These are phyloP conservation scores for Cryptococcus sp. DNA, from an alignment of 1,284 basidiomycete species.

Conservation along the genomic window DNA sequence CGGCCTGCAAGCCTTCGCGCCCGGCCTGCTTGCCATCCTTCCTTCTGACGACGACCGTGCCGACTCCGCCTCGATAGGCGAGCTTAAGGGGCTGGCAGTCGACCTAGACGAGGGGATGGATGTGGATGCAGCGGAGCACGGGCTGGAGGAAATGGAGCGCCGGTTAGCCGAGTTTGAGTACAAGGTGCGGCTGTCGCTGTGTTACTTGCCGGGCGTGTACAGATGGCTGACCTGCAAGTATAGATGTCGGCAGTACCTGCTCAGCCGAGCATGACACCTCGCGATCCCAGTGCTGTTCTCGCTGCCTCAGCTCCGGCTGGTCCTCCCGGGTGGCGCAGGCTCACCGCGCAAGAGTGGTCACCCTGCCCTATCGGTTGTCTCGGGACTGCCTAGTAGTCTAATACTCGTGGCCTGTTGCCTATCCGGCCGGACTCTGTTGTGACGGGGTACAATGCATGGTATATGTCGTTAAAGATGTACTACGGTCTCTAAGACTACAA, in stretches of 20 bases:
- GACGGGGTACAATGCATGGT: background rate
- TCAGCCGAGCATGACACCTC: background rate
- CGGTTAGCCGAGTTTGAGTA: constrained; percentile 20
- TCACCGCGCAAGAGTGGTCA: constrained; percentile 11
- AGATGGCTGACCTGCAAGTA: background rate
- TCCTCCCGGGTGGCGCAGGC: constrained; percentile 8
- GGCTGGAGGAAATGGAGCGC: constrained; percentile 23
- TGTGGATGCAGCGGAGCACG: constrained; percentile 3
- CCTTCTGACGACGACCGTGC: background rate
- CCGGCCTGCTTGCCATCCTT: constrained; percentile 1
- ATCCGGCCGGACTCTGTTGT: background rate
- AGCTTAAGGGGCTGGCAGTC: constrained; percentile 5
- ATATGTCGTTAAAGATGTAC: background rate
- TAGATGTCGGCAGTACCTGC: background rate
- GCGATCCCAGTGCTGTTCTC: background rate
- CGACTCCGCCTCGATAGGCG: constrained; percentile 2
- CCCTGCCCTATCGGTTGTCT: constrained; percentile 13
- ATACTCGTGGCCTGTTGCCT: background rate
- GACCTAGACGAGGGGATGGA: constrained; percentile 7
- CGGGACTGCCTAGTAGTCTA: background rate
- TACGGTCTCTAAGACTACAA: background rate
- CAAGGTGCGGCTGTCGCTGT: background rate
- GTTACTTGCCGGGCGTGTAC: background rate
- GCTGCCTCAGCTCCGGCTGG: background rate
- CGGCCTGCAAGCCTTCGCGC: background rate